Evolutionary conservation across 2,329 filamentous ascomycete species (phyloP), one percentile per base, ranked within the genome.

Genomic region (Penicillium sp.): DNA sequence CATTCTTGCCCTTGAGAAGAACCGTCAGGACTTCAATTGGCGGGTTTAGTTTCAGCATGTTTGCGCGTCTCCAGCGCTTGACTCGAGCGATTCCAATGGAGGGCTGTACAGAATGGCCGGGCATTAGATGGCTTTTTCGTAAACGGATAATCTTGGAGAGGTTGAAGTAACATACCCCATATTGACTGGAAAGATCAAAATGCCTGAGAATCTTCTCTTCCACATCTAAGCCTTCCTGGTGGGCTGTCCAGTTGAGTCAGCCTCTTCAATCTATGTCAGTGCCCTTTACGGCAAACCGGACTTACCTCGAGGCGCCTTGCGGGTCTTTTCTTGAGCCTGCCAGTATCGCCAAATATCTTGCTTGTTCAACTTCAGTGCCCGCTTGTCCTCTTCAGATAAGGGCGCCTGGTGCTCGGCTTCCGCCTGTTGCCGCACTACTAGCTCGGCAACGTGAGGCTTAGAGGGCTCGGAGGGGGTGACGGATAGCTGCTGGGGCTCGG

Each of bases 141-240:
- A 10, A 9, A 19, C 8, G 11, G n/a, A 9, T 51, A 6, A 41
- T 49, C 36, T 8, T 3, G 2, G 7, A 8, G 4, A 40, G 6
- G 35, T 13, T 27, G 2, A 42, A 45, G 26, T 32, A n/a, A 85
- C 89, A 78, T 84, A 96, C 91, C 53, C 94, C 94, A 71, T 90
- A 99, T 67, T 96, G 90, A 56, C 84, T 90, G 67, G 87, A 94
- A 61, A 96, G 88, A 71, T 99, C 94, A 74, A 94, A 99, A 70
- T 96, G 90, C 59, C 93, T 81, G 66, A 97, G 74, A 26, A 97
- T 85, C 78, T 93, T 96, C 79, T 97, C 92, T 52, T 88, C 81
- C 42, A 89, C 62, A 10, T 79, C 81, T 62, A 97, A 69, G 2
- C 80, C 86, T 64, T 87, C 74, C 74, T 96, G 91, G 67, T 97